phyloP scores from a whole-genome alignment of 2,329 filamentous ascomycete genomes.

The Fusarium xyrophilum region DNA sequence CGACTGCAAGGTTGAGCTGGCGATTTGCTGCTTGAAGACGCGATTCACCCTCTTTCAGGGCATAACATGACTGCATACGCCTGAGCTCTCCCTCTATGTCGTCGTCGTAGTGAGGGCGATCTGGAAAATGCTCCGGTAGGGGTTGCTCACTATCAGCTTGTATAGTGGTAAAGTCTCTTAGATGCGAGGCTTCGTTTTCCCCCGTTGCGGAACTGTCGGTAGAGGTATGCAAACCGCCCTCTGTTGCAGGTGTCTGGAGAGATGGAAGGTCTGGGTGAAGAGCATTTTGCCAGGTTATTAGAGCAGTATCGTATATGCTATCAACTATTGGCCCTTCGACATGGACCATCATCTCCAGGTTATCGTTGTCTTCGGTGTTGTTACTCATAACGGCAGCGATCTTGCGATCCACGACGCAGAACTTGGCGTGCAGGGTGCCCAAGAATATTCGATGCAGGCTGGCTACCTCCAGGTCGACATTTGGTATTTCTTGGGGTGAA shows the following conservation, averaged over 20 bases:
- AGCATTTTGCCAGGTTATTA: conserved; percentile 73
- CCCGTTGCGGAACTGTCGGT: background rate
- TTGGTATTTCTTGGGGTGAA: conserved; percentile 68
- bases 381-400: conserved; percentile 78
- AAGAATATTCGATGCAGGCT: conserved; percentile 74
- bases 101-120: conserved; percentile 68
- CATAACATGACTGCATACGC: conserved; percentile 65
- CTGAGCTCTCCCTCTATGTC: conserved; percentile 66
- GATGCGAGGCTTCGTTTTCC: background rate
- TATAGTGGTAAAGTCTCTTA: background rate
- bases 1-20: conserved; percentile 69
- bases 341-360: conserved; percentile 81
- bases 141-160: background rate
- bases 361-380: conserved; percentile 81
- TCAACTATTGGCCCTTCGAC: conserved; percentile 80
- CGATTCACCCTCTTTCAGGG: conserved; percentile 58
- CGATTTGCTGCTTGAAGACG: conserved; percentile 65
- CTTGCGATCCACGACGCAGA: conserved; percentile 76
- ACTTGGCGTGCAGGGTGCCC: conserved; percentile 80
- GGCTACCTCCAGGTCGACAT: conserved; percentile 74
- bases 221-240: background rate
- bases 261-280: conserved; percentile 45
- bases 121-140: conserved; percentile 63
- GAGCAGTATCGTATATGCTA: conserved; percentile 74
- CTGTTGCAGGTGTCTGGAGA: background rate